Evolutionary conservation across 495 filamentous ascomycete genomes (phyloP).

Genomic region (Sordaria brevicollis): DNA sequence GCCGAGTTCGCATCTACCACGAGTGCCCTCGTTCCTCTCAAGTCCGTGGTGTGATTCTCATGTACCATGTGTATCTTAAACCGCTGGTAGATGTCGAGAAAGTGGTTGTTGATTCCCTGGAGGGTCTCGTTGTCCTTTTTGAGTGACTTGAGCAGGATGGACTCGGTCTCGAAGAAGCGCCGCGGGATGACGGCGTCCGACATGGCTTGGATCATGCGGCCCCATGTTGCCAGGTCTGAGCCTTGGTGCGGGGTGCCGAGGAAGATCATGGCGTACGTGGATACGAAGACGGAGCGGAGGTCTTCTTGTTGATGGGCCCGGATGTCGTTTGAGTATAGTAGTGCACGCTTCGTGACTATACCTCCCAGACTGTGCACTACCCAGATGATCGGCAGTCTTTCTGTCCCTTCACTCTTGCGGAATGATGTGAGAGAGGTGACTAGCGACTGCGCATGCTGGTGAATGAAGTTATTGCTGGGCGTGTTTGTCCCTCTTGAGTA

Average conservation of each 20-base stretch:
- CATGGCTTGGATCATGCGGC: slow-evolving; percentile 61
- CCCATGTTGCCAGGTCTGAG: slow-evolving; percentile 68
- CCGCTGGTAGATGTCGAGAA: slow-evolving; percentile 59
- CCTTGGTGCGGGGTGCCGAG: slow-evolving; percentile 83
- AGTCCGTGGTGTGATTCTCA: slow-evolving; percentile 56
- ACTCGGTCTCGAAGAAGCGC: slow-evolving; percentile 59
- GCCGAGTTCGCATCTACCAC: slow-evolving; percentile 72
- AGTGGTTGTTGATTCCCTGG: slow-evolving; percentile 69
- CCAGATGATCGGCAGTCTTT: slow-evolving; percentile 67
- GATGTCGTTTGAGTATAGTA: slow-evolving; percentile 50
- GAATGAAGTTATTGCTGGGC: slow-evolving; percentile 59
- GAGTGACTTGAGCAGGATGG: slow-evolving; percentile 59
- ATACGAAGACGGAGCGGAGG: slow-evolving; percentile 68
- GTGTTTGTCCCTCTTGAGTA: slow-evolving; percentile 36
- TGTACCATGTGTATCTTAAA: slow-evolving; percentile 62
- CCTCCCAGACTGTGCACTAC: slow-evolving; percentile 78
- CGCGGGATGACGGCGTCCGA: slow-evolving; percentile 59
- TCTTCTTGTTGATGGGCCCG: slow-evolving; percentile 58
- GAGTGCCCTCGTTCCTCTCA: slow-evolving; percentile 44
- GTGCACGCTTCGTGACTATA: slow-evolving; percentile 61
- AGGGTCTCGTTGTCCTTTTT: slow-evolving; percentile 70
- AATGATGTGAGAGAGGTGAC: slow-evolving; percentile 45
- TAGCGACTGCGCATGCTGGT: slow-evolving; percentile 77
- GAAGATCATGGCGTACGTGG: slow-evolving; percentile 77
- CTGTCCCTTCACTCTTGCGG: slow-evolving; percentile 45